phyloP scores from a whole-genome alignment of 2,329 filamentous ascomycete genomes.

The Zelopaecilomyces penicillatus region DNA sequence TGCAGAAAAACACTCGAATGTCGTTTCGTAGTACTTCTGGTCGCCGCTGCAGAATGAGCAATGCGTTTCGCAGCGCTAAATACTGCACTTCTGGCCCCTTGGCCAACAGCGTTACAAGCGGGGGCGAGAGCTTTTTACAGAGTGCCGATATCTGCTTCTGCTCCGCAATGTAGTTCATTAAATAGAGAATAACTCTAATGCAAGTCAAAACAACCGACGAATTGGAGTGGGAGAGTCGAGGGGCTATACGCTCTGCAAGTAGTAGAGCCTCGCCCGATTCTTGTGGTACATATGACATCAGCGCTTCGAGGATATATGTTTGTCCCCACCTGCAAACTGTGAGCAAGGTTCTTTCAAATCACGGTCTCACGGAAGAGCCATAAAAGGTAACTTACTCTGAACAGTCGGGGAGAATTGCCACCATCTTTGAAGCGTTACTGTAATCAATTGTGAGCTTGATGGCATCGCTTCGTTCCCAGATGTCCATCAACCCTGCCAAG shows the following conservation, averaged over 20 bases:
- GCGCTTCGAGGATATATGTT: conserved; percentile 92
- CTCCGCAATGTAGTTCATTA: conserved; percentile 97
- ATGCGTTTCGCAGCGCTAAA: conserved; percentile 82
- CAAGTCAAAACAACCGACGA: conserved; percentile 94
- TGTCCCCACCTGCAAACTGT: conserved; percentile 72
- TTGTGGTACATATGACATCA: conserved; percentile 96
- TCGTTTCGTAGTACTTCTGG: conserved; percentile 93
- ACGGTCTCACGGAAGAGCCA: conserved; percentile 7
- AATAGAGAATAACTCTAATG: conserved; percentile 89
- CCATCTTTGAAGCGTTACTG: conserved; percentile 93
- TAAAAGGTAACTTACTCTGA: conserved; percentile 63
- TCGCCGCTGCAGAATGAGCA: conserved; percentile 84
- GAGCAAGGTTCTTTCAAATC: conserved; percentile 7
- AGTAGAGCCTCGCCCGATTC: conserved; percentile 81
- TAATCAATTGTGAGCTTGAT: conserved; percentile 99
- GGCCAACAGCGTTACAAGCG: conserved; percentile 85
- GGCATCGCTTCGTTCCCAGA: conserved; percentile 94
- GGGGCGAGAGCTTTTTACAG: conserved; percentile 88
- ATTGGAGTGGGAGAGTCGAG: conserved; percentile 94
- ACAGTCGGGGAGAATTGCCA: conserved; percentile 91
- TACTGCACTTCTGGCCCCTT: conserved; percentile 99
- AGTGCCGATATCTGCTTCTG: conserved; percentile 79
- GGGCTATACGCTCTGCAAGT: conserved; percentile 85
- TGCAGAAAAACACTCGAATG: conserved; percentile 98
- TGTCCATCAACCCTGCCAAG: conserved; percentile 85